phyloP scores from a whole-genome alignment of 2,329 filamentous ascomycete species.

The Alternaria rosae region DNA sequence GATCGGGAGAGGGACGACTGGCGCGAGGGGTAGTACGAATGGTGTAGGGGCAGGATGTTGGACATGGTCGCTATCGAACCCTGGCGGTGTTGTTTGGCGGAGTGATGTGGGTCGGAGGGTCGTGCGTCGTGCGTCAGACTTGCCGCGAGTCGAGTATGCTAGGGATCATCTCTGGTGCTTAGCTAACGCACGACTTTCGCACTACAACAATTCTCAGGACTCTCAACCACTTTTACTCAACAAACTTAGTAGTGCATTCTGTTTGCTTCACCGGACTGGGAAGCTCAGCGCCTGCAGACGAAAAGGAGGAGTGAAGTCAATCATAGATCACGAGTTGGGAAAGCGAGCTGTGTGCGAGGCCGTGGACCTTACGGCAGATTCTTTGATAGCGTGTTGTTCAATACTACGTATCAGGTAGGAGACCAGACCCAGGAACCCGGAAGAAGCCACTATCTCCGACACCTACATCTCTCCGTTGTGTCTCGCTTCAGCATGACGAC shows the following conservation, averaged over 20 bases:
- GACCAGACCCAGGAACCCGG: too few species aligned
- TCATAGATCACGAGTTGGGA: too few species aligned
- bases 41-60: slow-evolving; percentile 29
- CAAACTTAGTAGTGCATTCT: too few species aligned
- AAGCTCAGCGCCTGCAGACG: too few species aligned
- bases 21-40: slow-evolving; percentile 19
- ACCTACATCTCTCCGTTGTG: neutral
- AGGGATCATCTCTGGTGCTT: neutral
- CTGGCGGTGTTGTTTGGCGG: slow-evolving; percentile 20
- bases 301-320: too few species aligned
- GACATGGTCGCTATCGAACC: slow-evolving; percentile 27
- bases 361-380: too few species aligned
- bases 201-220: neutral
- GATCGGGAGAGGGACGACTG: slow-evolving; percentile 14
- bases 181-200: neutral
- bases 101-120: slow-evolving; percentile 29
- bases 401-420: too few species aligned
- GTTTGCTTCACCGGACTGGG: too few species aligned
- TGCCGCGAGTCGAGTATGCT: slow-evolving; percentile 14
- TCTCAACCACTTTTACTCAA: neutral
- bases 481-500: slow-evolving; percentile 4
- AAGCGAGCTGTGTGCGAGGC: too few species aligned
- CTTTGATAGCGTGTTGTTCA: too few species aligned
- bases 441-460: neutral
- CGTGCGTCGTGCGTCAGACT: slow-evolving; percentile 24